Base-by-base conservation (phyloP, 2,329 filamentous ascomycete species). In the Pyricularia sp. region DNA sequence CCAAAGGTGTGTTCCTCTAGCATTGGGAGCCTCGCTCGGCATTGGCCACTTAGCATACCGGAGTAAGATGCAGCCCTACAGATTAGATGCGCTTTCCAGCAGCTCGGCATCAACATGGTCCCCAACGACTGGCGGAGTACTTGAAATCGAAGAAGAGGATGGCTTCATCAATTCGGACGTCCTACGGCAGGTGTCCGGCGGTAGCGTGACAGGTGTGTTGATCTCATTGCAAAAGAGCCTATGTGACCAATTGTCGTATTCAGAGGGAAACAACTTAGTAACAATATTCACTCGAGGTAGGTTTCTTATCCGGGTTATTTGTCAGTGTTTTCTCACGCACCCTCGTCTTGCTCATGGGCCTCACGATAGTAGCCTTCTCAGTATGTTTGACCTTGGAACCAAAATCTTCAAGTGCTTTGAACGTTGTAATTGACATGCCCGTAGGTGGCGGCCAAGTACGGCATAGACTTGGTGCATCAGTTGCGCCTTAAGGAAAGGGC, bases 241-340 rank as follows among this genome's bases (percentile, higher is more conserved):
- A 30, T 19, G 19, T 19, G 9, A 6, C 16, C 19, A 49, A 49
- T 49, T n/a, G 19, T n/a, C 40, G 40, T n/a, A 49, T 49, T 49
- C n/a, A n/a, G n/a, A 6, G 24, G 8, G 55, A 24, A 13, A 59
- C 55, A 6, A 16, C 7, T 24, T 13, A 61, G 49, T 44, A 31
- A 62, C 22, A 19, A 40, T 33, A 24, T 26, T 31, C 5, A 22
- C 2, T 35, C 53, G 55, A 13, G 1, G 2, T 62, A 88, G 86
- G 87, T 22, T 83, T 89, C 65, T 70, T 82, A n/a, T 75, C 81
- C 3, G 88, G 88, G 1, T 70, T 93, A 35, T 76, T 87, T 0
- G 80, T 92, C 30, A 85, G 86, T 66, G 78, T 88, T 19, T 91
- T 93, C 73, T 91, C 88, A 9, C 85, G 84, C 71, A 84, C 87